These are phyloP conservation scores for Talaromyces atroroseus DNA, from an alignment of 2,329 filamentous ascomycete genomes.

Conservation along the genomic window DNA sequence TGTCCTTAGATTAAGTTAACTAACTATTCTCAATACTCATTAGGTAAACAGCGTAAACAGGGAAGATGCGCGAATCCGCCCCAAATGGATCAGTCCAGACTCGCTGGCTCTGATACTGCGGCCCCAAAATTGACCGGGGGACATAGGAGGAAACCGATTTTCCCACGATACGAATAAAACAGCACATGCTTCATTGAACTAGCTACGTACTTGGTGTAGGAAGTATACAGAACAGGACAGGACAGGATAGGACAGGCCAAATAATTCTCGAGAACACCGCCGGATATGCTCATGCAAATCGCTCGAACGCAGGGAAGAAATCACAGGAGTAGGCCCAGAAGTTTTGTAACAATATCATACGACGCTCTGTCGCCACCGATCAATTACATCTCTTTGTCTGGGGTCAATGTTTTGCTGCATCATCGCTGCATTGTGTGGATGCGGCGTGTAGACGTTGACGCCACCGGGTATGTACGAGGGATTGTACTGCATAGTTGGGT, in stretches of 20 bases:
- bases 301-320: conserved; percentile 8
- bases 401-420: conserved; percentile 40
- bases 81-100: no score
- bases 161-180: background rate
- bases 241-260: background rate
- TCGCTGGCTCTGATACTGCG: no score
- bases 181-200: background rate
- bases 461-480: conserved; percentile 15
- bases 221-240: no score
- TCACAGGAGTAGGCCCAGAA: background rate
- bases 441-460: conserved; percentile 24
- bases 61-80: no score
- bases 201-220: background rate
- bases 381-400: conserved; percentile 52
- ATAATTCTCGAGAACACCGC: conserved; percentile 5
- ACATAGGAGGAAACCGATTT: no score
- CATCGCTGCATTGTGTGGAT: conserved; percentile 15
- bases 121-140: no score
- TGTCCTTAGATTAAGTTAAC: no score
- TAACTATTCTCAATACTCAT: no score
- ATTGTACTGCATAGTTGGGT: conserved; percentile 15
- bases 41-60: no score
- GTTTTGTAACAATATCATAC: conserved; percentile 6
- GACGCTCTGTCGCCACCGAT: conserved; percentile 53
- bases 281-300: conserved; percentile 8